A percentile compares a stretch with the other conserved stretches of the same genome.
Conservation (phyloP, 129 eudicot species). For the Centrapalus pauciflorus region DNA sequence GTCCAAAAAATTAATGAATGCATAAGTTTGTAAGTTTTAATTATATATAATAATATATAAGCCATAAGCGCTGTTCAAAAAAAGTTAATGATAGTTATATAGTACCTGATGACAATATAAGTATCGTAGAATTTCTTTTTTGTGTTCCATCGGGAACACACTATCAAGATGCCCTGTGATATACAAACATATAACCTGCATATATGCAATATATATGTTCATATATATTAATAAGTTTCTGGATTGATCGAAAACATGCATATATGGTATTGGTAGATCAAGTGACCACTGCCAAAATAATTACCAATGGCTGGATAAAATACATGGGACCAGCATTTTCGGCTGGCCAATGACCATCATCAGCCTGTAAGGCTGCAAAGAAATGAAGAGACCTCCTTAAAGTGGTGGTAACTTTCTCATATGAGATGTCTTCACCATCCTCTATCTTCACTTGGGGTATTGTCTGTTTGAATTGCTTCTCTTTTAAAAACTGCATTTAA, state of each 20-base stretch:
- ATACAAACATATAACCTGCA: constrained; percentile 63
- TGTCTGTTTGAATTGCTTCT: constrained; percentile 44
- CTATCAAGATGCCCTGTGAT: constrained; percentile 58
- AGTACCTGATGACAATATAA: constrained; percentile 63
- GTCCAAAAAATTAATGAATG: too few species aligned
- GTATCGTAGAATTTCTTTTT: constrained; percentile 55
- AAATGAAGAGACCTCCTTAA: constrained; percentile 47
- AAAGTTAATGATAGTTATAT: background rate
- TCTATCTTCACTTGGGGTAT: constrained; percentile 54
- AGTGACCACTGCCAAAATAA: background rate
- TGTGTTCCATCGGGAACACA: constrained; percentile 37
- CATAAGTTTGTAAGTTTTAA: too few species aligned
- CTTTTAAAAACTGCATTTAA: constrained; percentile 40
- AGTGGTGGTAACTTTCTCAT: constrained; percentile 43
- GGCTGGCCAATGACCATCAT: constrained; percentile 77
- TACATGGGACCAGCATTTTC: constrained; percentile 61
- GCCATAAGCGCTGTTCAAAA: too few species aligned
- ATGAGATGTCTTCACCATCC: constrained; percentile 53
- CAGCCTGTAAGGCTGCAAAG: constrained; percentile 60
- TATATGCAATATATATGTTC: background rate
- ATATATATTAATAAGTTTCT: too few species aligned
- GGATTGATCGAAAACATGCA: too few species aligned
- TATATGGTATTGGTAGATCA: too few species aligned
- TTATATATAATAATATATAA: background rate
- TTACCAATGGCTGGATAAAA: constrained; percentile 63